Evolutionary conservation across 305 asterid species (phyloP).

Genomic region (Caryopteris hybrid): DNA sequence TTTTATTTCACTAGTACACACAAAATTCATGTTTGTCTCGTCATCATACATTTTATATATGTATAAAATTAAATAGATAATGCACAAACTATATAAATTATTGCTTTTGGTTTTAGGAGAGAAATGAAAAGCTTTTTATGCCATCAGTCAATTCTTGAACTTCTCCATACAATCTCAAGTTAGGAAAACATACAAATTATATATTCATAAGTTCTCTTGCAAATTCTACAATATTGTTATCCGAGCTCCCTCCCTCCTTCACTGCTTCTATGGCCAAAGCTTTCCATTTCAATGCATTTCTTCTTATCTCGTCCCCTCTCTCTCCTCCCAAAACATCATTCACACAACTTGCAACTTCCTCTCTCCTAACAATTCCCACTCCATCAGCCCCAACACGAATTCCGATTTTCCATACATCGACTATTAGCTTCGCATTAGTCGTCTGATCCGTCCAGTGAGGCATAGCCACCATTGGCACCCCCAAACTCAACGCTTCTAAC

Average conservation of each 20-base stretch:
- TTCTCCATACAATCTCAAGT: too few species aligned
- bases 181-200: too few species aligned
- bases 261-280: slow-evolving; percentile 25
- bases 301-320: slow-evolving; percentile 19
- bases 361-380: slow-evolving; percentile 28
- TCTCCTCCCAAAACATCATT: slow-evolving; percentile 15
- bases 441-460: slow-evolving; percentile 34
- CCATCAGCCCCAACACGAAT: slow-evolving; percentile 21
- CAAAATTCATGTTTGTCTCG: too few species aligned
- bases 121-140: too few species aligned
- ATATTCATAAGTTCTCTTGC: background rate
- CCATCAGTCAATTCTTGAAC: too few species aligned
- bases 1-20: too few species aligned
- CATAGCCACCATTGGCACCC: slow-evolving; percentile 28
- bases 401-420: slow-evolving; percentile 31
- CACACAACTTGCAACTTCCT: slow-evolving; percentile 19
- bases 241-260: slow-evolving; percentile 21
- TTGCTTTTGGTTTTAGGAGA: too few species aligned
- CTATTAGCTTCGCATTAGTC: slow-evolving; percentile 27
- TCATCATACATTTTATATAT: too few species aligned
- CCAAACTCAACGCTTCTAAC: slow-evolving; percentile 12
- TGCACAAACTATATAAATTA: too few species aligned
- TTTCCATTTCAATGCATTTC: slow-evolving; percentile 21
- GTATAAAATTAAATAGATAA: too few species aligned
- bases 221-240: background rate